phyloP scores from a whole-genome alignment of 371 early-diverging fungal species.

The Lichtheimia hyalospora region DNA sequence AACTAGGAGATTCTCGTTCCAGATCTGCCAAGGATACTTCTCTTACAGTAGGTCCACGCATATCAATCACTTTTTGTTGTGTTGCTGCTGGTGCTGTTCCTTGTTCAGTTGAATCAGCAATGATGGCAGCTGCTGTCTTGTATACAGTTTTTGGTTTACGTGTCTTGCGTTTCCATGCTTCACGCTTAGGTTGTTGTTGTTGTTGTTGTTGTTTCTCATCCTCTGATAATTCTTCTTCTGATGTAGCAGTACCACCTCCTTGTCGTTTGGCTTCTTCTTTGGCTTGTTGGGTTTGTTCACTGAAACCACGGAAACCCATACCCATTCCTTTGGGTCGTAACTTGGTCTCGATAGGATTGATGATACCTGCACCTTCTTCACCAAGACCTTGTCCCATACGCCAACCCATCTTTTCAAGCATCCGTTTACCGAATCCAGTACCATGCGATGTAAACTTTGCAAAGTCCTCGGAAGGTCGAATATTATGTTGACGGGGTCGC shows the following conservation, averaged over 20 bases:
- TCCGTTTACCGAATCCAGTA: conserved; percentile 74
- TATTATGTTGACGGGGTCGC: conserved; percentile 3
- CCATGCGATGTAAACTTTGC: conserved; percentile 74
- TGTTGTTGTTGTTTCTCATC: conserved; percentile 8
- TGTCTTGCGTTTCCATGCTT: conserved; percentile 51
- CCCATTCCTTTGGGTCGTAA: conserved; percentile 82
- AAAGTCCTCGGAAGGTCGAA: conserved; percentile 65
- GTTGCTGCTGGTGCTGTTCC: conserved; percentile 22
- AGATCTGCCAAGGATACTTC: conserved; percentile 57
- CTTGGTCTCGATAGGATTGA: conserved; percentile 86
- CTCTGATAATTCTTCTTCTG: conserved; percentile 30
- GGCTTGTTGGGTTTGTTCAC: conserved; percentile 62
- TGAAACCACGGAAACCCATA: conserved; percentile 74
- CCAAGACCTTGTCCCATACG: conserved; percentile 75
- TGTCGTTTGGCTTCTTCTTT: conserved; percentile 46
- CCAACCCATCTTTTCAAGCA: conserved; percentile 90
- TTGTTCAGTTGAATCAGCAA: conserved; percentile 28
- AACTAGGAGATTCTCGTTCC: conserved; percentile 40
- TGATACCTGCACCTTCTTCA: conserved; percentile 77
- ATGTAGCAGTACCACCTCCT: conserved; percentile 12
- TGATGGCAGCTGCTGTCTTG: conserved; percentile 75
- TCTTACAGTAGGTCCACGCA: conserved; percentile 73
- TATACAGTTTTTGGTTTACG: conserved; percentile 55
- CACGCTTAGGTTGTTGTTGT: conserved; percentile 20
- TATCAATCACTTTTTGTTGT: conserved; percentile 77